phyloP scores from a whole-genome alignment of 768 basidiomycete genomes.

The Fistulinella prunicolor region DNA sequence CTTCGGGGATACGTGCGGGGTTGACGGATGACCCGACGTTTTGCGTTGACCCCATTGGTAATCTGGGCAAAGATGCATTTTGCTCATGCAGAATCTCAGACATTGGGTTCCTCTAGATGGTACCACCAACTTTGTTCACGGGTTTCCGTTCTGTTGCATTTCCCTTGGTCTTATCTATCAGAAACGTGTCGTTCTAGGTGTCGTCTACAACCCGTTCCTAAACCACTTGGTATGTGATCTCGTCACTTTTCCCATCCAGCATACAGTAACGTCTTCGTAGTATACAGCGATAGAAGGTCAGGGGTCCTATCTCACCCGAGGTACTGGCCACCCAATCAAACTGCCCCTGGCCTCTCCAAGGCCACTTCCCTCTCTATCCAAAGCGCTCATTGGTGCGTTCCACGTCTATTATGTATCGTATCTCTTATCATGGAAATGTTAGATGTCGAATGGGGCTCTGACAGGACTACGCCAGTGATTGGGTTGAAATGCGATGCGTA shows the following conservation, averaged over 20 bases:
- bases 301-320: conserved; percentile 70
- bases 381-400: conserved; percentile 60
- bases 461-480: conserved; percentile 57
- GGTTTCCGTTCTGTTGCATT: conserved; percentile 58
- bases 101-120: neutral
- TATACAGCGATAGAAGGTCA: conserved; percentile 77
- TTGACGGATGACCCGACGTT: conserved; percentile 90
- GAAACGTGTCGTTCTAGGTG: conserved; percentile 76
- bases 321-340: conserved; percentile 41
- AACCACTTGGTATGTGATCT: conserved; percentile 57
- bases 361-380: conserved; percentile 65
- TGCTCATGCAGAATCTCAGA: neutral
- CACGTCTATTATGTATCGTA: neutral
- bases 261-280: conserved; percentile 30
- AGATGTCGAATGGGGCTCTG: conserved; percentile 89
- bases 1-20: conserved; percentile 60
- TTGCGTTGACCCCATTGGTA: conserved; percentile 93
- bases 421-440: conserved; percentile 1
- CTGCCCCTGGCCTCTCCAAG: conserved; percentile 66
- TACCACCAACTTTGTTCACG: no score
- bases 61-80: no score
- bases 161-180: conserved; percentile 86
- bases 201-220: conserved; percentile 90
- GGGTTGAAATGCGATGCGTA: conserved; percentile 65
- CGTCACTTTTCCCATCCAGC: neutral